phyloP scores from a whole-genome alignment of 257 asterid species.

The Solanum peruvianum region DNA sequence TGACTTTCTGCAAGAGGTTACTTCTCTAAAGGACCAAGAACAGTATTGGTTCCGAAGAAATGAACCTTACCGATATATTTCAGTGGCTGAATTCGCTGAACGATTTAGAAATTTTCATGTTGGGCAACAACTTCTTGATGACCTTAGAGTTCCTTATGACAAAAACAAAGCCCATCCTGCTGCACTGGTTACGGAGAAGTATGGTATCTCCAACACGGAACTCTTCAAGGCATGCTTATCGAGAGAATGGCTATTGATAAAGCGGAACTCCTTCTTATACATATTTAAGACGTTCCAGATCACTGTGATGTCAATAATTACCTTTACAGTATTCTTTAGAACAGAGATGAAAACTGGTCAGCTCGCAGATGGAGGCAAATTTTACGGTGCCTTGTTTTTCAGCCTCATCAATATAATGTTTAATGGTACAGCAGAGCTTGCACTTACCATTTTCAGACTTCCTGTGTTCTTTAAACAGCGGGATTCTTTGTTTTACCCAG shows the following conservation, averaged over 20 bases:
- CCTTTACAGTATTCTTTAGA: constrained; percentile 85
- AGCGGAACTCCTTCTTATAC: constrained; percentile 68
- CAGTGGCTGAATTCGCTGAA: constrained; percentile 60
- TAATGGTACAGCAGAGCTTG: constrained; percentile 85
- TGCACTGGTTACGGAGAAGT: constrained; percentile 74
- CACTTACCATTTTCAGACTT: constrained; percentile 57
- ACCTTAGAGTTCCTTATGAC: constrained; percentile 61
- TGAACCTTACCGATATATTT: constrained; percentile 48
- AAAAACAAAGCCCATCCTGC: constrained; percentile 74
- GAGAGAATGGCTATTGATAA: constrained; percentile 89
- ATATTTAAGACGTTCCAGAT: constrained; percentile 84
- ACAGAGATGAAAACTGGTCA: constrained; percentile 73
- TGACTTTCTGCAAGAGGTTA: constrained; percentile 92
- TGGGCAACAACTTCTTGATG: constrained; percentile 58
- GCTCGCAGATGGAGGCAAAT: constrained; percentile 62
- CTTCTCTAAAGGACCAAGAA: constrained; percentile 79
- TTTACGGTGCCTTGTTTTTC: constrained; percentile 77
- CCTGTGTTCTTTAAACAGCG: constrained; percentile 90
- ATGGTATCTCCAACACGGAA: constrained; percentile 75
- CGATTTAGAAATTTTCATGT: constrained; percentile 56
- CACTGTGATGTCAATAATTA: constrained; percentile 70
- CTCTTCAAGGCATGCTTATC: constrained; percentile 68
- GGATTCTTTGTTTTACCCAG: constrained; percentile 78
- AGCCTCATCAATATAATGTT: constrained; percentile 84
- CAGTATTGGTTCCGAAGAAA: constrained; percentile 77